phyloP scores from a whole-genome alignment of 73 alveolate genomes.

The Tetrahymena malaccensis region DNA sequence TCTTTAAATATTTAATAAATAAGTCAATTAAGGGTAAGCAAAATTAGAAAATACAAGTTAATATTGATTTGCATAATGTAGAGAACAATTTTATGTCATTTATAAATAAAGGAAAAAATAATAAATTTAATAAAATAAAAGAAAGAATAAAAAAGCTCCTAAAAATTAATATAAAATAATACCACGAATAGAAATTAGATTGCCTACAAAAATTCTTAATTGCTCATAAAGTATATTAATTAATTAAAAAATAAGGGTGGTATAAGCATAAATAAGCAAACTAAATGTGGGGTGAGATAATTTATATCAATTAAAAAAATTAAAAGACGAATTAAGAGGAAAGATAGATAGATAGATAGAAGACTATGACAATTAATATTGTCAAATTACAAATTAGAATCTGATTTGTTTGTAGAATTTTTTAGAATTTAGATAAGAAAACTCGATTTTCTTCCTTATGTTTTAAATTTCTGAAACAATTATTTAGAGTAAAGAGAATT shows the following conservation, averaged over 20 bases:
- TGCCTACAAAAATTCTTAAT: not conserved
- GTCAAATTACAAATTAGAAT: too few relatives aligned
- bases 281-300: not conserved
- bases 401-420: not conserved
- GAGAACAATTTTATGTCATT: not conserved
- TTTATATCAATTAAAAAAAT: too few relatives aligned
- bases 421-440: too few relatives aligned
- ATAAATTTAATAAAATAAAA: not conserved
- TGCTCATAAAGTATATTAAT: not conserved
- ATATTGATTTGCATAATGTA: not conserved
- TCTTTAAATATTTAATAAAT: too few relatives aligned
- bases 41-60: not conserved
- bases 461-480: too few relatives aligned
- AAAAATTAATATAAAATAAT: not conserved
- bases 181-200: not conserved
- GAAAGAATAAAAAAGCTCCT: not conserved
- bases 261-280: not conserved
- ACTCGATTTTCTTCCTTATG: not conserved
- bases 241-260: not conserved
- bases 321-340: not conserved
- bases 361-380: not conserved
- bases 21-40: not conserved
- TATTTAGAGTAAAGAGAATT: not conserved
- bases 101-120: not conserved
- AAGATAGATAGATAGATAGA: not conserved